Conservation (phyloP, 495 filamentous ascomycete genomes). For the Penicillium herquei region DNA sequence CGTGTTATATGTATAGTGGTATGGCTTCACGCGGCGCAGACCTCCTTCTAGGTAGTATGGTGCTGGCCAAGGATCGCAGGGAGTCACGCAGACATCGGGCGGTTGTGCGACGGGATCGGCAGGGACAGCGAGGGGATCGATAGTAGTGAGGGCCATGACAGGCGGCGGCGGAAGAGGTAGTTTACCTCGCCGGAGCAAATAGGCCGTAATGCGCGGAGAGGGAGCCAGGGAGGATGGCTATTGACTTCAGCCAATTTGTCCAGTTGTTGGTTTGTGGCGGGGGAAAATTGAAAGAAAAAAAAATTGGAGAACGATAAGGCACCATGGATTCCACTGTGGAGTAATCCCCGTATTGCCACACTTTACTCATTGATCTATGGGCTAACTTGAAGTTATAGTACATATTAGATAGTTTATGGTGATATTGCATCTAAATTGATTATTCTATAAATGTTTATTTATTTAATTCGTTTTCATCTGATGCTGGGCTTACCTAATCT, state of each 20-base stretch:
- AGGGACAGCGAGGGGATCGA: slow-evolving; percentile 37
- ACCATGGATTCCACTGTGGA: background rate
- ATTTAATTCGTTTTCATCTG: background rate
- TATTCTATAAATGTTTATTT: background rate
- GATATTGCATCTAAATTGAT: too few species aligned
- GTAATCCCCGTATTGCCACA: background rate
- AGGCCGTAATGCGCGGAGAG: slow-evolving; percentile 57
- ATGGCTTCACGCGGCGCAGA: slow-evolving; percentile 78
- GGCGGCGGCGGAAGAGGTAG: slow-evolving; percentile 38
- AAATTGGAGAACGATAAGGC: slow-evolving; percentile 13
- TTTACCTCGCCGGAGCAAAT: slow-evolving; percentile 55
- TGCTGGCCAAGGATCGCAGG: slow-evolving; percentile 62
- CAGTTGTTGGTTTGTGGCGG: slow-evolving; percentile 2
- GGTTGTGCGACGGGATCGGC: slow-evolving; percentile 37
- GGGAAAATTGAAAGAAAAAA: slow-evolving; percentile 17
- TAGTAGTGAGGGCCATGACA: slow-evolving; percentile 55
- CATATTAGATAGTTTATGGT: too few species aligned
- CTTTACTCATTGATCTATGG: background rate
- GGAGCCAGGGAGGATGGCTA: slow-evolving; percentile 48
- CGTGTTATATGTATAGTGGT: slow-evolving; percentile 93
- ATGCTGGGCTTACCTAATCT: slow-evolving; percentile 23
- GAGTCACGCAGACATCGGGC: slow-evolving; percentile 57
- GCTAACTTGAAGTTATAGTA: too few species aligned
- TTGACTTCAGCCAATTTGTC: background rate
- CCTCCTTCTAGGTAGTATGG: slow-evolving; percentile 79